Percentiles rank a stretch among this genome's conserved stretches.
Evolutionary conservation across 331 rosid genomes (phyloP).

Genomic region (Quercus phellos): DNA sequence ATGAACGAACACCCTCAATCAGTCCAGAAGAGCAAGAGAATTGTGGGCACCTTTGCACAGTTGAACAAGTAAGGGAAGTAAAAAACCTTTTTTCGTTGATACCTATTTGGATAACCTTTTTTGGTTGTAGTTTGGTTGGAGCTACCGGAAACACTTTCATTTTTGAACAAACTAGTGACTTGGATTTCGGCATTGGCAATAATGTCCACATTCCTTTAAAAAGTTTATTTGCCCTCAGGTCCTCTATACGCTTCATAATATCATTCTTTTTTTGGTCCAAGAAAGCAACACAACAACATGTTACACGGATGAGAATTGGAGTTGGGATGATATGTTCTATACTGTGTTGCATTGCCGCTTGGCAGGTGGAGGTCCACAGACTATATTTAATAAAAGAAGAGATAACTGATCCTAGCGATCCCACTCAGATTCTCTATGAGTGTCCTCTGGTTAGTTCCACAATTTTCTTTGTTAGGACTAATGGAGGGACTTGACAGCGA

Average conservation of each 20-base stretch:
- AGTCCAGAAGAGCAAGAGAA: too few species aligned
- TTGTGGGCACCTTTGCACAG: too few species aligned
- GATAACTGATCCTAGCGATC: rapidly evolving
- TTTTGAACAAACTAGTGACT: not conserved
- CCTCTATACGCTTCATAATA: not conserved
- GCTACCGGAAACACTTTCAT: not conserved
- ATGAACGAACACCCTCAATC: too few species aligned
- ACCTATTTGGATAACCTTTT: not conserved
- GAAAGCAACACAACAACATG: not conserved
- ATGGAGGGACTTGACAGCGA: not conserved
- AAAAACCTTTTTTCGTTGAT: not conserved
- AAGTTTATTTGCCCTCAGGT: not conserved
- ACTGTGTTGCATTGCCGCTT: not conserved
- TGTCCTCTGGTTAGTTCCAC: not conserved
- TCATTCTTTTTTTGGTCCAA: not conserved
- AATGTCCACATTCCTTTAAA: not conserved
- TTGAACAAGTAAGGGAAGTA: not conserved
- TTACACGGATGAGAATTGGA: too few species aligned
- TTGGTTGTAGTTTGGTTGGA: not conserved
- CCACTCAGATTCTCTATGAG: not conserved
- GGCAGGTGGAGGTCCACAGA: not conserved
- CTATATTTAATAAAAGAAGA: not conserved
- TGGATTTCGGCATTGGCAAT: not conserved
- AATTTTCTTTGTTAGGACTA: not conserved
- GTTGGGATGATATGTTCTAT: not conserved